Conservation (phyloP, 306 rosid genomes). For the Lathyrus aphaca region DNA sequence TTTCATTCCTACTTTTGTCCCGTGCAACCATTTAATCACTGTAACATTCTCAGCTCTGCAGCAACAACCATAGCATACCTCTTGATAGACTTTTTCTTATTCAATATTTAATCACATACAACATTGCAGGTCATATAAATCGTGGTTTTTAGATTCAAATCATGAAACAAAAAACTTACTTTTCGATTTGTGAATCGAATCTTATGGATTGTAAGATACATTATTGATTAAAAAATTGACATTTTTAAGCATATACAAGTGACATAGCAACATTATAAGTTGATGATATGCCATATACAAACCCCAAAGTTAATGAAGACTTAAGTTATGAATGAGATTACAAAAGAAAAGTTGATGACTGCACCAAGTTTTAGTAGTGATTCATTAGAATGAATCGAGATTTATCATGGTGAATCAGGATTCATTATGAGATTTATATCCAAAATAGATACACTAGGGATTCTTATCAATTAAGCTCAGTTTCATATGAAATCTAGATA, state of each 20-base stretch:
- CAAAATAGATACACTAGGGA: neutral
- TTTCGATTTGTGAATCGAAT: neutral
- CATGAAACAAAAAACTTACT: neutral
- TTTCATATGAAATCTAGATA: neutral
- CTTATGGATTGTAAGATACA: neutral
- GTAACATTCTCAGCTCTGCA: neutral
- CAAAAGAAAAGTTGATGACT: neutral
- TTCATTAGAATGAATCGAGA: neutral
- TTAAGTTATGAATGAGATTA: neutral
- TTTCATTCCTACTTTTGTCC: neutral
- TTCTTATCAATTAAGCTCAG: neutral
- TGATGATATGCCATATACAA: neutral
- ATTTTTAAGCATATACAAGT: neutral
- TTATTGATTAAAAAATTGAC: neutral
- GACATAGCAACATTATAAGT: neutral
- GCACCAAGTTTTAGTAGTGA: neutral
- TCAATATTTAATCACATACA: neutral
- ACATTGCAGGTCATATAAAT: conserved; percentile 5
- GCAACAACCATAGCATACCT: neutral
- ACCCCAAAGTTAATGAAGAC: neutral
- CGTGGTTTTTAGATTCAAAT: neutral
- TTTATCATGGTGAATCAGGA: neutral
- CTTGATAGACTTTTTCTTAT: neutral
- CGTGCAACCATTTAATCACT: conserved; percentile 11
- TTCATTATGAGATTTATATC: neutral